These are phyloP conservation scores for Tillandsia fasciculata DNA, from an alignment of 176 grass and related monocot species.

Conservation along the genomic window DNA sequence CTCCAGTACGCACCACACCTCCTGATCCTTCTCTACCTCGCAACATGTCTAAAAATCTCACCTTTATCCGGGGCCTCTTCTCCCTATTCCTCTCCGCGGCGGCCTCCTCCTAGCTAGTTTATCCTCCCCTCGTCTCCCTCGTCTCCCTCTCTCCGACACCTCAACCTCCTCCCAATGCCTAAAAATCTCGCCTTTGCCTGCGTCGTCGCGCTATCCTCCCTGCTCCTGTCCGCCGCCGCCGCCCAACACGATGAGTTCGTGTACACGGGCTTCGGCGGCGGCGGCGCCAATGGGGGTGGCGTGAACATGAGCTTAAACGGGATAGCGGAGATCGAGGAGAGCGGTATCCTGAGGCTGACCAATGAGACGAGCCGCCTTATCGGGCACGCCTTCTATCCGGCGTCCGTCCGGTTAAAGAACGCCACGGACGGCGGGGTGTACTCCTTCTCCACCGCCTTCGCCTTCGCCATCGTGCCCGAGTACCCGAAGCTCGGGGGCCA, in stretches of 20 bases:
- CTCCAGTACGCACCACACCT: too few relatives aligned
- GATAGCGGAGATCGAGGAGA: conserved; percentile 27
- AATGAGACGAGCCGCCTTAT: conserved; percentile 61
- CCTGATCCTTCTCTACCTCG: neutral
- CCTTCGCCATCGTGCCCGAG: conserved; percentile 61
- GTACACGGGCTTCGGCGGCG: conserved; percentile 38
- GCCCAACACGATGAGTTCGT: conserved; percentile 39
- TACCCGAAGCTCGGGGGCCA: conserved; percentile 73
- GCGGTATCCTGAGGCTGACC: conserved; percentile 54
- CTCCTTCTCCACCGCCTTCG: conserved; percentile 82
- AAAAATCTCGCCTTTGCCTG: neutral
- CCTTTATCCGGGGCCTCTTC: neutral
- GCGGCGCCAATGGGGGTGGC: neutral
- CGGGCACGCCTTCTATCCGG: conserved; percentile 34
- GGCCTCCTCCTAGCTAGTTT: too few relatives aligned
- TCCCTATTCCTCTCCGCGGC: neutral
- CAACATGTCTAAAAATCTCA: neutral
- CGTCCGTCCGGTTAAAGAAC: conserved; percentile 38
- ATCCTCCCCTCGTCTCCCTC: neutral
- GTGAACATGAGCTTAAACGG: conserved; percentile 42
- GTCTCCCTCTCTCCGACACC: neutral
- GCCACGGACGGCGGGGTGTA: conserved; percentile 25
- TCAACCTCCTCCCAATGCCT: neutral
- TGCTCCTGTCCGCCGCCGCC: conserved; percentile 9
- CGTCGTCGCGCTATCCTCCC: neutral